Conservation (phyloP, 139 green algal genomes). For the Coccomyxa sp. region DNA sequence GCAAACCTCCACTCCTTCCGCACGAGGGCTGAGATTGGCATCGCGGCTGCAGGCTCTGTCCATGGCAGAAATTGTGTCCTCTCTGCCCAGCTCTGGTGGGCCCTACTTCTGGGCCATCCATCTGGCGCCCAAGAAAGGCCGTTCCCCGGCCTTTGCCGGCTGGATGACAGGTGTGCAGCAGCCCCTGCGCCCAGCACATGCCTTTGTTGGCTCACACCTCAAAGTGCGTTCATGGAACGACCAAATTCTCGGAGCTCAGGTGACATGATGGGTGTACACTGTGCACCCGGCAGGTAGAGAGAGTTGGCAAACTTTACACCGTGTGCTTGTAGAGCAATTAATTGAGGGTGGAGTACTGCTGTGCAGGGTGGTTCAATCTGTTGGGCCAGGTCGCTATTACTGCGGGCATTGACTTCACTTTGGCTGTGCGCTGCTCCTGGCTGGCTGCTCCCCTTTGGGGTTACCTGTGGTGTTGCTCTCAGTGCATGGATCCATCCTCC, state of each 20-base stretch:
- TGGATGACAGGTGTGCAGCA: slow-evolving; percentile 6
- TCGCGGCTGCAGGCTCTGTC: slow-evolving; percentile 7
- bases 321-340: slow-evolving; percentile 12
- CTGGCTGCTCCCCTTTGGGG: too few species aligned
- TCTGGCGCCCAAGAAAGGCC: not conserved
- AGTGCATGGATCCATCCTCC: too few species aligned
- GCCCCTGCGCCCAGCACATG: not conserved
- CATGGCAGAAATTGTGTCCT: slow-evolving; percentile 46
- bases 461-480: too few species aligned
- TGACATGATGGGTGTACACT: not conserved
- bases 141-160: not conserved
- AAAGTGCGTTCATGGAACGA: not conserved
- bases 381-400: slow-evolving; percentile 29
- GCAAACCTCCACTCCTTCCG: not conserved
- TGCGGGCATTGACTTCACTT: slow-evolving; percentile 26
- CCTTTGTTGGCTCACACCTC: not conserved
- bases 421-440: too few species aligned
- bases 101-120: slow-evolving; percentile 14
- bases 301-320: too few species aligned
- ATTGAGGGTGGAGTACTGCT: not conserved
- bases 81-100: slow-evolving; percentile 33
- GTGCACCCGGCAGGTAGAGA: too few species aligned
- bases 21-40: too few species aligned
- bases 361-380: slow-evolving; percentile 29
- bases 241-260: not conserved